A percentile compares a stretch with the other conserved stretches of the same genome.
Evolutionary conservation across 768 basidiomycete genomes (phyloP).

Genomic region (Leccinum disarticulatum): DNA sequence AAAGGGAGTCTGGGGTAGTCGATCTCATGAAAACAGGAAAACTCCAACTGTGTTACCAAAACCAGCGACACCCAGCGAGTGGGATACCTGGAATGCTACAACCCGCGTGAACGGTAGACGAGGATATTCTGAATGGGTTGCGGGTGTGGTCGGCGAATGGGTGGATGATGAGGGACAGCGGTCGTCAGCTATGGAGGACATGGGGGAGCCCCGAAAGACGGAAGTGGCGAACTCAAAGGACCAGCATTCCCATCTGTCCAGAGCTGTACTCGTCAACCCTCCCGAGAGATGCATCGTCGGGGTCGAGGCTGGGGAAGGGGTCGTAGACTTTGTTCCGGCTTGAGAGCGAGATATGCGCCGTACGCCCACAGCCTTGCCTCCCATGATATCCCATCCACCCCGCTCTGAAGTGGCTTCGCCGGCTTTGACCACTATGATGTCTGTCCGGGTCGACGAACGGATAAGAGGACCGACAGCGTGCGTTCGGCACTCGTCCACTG

Average conservation of each 20-base stretch:
- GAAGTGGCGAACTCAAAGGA: slow-evolving; percentile 59
- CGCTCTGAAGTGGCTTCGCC: slow-evolving; percentile 67
- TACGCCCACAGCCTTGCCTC: slow-evolving; percentile 63
- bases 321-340: slow-evolving; percentile 29
- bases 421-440: slow-evolving; percentile 52
- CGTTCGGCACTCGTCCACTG: slow-evolving; percentile 33
- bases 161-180: slow-evolving; percentile 9
- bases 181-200: slow-evolving; percentile 45
- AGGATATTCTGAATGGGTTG: slow-evolving; percentile 35
- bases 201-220: slow-evolving; percentile 47
- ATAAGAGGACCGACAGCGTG: slow-evolving; percentile 37
- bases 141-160: slow-evolving; percentile 1
- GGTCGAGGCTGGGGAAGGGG: slow-evolving; percentile 14
- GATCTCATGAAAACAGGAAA: slow-evolving; percentile 24
- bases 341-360: slow-evolving; percentile 58
- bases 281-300: slow-evolving; percentile 9
- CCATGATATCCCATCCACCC: slow-evolving; percentile 72
- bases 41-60: slow-evolving; percentile 67
- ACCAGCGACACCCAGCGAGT: slow-evolving; percentile 60
- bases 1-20: not conserved
- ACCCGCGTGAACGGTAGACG: slow-evolving; percentile 82
- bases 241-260: slow-evolving; percentile 88
- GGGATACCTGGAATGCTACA: slow-evolving; percentile 51
- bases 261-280: slow-evolving; percentile 60
- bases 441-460: slow-evolving; percentile 39